A percentile compares a stretch with the other conserved stretches of the same genome.
Conservation (phyloP, 257 asterid species). For the Schizonepeta tenuifolia region DNA sequence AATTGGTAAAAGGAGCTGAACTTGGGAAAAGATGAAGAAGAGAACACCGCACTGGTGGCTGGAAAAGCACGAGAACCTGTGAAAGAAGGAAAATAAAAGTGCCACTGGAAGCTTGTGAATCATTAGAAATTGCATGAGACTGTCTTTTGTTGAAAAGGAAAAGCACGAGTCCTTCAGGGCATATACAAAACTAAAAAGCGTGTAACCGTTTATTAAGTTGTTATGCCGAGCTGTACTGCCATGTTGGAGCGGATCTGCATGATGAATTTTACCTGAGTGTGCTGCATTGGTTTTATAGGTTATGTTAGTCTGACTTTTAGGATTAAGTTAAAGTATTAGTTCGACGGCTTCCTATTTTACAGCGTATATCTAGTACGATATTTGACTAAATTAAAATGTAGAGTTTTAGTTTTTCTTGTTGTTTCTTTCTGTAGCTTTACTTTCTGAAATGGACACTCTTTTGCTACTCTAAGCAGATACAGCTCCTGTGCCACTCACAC, state of each 20-base stretch:
- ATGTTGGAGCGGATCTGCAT: neutral
- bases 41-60: too few relatives aligned
- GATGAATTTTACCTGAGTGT: neutral
- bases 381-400: slow-evolving; percentile 4
- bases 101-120: too few relatives aligned
- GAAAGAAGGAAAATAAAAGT: too few relatives aligned
- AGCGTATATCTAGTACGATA: neutral
- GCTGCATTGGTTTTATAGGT: neutral
- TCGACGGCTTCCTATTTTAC: neutral
- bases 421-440: slow-evolving; percentile 1
- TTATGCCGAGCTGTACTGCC: neutral
- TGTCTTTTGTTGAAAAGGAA: too few relatives aligned
- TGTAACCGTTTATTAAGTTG: too few relatives aligned
- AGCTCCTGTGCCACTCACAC: slow-evolving; percentile 83
- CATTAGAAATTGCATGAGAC: too few relatives aligned
- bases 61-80: too few relatives aligned
- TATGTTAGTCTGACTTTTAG: neutral
- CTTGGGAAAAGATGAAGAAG: too few relatives aligned
- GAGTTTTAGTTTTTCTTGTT: neutral
- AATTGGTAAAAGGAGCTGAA: too few relatives aligned
- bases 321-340: neutral
- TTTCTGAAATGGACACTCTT: slow-evolving; percentile 12
- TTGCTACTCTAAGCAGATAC: slow-evolving; percentile 55
- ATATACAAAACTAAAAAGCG: too few relatives aligned
- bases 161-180: too few relatives aligned